phyloP scores from a whole-genome alignment of 2,329 filamentous ascomycete genomes.

The Magnaporthiopsis rhizophila region DNA sequence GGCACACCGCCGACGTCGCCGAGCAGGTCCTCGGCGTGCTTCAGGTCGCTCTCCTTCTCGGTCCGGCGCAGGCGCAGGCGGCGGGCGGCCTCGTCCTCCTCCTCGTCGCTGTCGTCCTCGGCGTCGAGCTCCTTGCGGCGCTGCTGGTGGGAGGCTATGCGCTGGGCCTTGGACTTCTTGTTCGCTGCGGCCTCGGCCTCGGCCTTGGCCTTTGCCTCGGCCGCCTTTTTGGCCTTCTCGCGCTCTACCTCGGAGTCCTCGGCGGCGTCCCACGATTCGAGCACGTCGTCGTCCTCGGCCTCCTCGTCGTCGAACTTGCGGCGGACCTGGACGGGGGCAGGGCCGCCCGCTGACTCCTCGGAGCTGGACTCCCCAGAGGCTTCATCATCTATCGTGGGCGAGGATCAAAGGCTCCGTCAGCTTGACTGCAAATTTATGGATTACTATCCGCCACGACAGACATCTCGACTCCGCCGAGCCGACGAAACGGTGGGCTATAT shows the following conservation, averaged over 20 bases:
- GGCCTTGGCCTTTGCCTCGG: conserved; percentile 79
- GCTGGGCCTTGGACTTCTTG: conserved; percentile 83
- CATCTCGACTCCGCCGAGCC: not conserved
- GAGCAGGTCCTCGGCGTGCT: conserved; percentile 86
- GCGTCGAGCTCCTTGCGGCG: conserved; percentile 42
- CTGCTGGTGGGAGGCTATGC: conserved; percentile 72
- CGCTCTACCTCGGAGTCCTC: conserved; percentile 96
- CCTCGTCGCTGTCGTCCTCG: conserved; percentile 52
- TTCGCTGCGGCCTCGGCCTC: conserved; percentile 80
- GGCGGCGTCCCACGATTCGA: conserved; percentile 94
- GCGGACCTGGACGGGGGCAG: conserved; percentile 27
- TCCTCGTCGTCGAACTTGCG: conserved; percentile 91
- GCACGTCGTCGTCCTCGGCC: conserved; percentile 69
- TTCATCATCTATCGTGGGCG: conserved; percentile 24
- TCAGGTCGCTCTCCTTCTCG: conserved; percentile 82
- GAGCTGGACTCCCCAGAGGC: conserved; percentile 22
- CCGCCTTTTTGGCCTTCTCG: conserved; percentile 85
- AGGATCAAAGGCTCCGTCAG: not conserved
- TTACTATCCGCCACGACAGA: not conserved
- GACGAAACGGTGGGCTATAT: not conserved
- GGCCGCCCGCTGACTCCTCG: conserved; percentile 28
- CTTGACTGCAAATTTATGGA: not conserved
- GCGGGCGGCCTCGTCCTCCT: conserved; percentile 64
- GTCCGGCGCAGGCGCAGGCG: conserved; percentile 67
- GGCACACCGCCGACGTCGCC: conserved; percentile 64